Evolutionary conservation across 2,329 filamentous ascomycete species (phyloP), one percentile per base, ranked within the genome.

Genomic region (Beauveria brongniartii): DNA sequence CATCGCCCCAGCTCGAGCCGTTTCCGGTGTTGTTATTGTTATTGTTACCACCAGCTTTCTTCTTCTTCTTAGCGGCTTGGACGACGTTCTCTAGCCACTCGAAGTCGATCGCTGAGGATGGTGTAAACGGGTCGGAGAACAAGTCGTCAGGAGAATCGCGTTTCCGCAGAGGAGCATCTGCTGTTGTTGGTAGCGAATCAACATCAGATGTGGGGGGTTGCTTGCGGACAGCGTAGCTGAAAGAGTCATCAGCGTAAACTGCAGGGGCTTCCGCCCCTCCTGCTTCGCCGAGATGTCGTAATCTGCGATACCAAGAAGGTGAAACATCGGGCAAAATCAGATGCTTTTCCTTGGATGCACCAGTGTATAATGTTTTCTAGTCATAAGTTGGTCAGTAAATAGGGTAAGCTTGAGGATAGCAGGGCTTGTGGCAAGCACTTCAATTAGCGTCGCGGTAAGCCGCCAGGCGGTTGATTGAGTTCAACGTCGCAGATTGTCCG

Each of bases 31-130:
- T 43, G 40, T 24, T 55, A 10, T 44, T 62, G 57, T 65, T 66
- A 58, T 62, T 47, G 28, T 26, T 43, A 41, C 14, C 55, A 40
- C 26, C 59, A 14, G 41, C 61, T 41, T 56, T 61, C 47, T 63
- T 62, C 59, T 66, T 66, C 62, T 63, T 67, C 52, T 68, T 68
- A 40, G 64, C 66, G 24, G 26, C 63, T 55, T 64, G 47, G 18
- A 62, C 55, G 18, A 65, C 58, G 37, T 65, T 65, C 18, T 65
- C 62, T 44, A 61, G 61, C 5, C 61, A 66, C 34, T 50, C 40
- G 61, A 65, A 68, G 58, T 69, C 67, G 20, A 69, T 61, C 8
- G 50, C 10, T 16, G 48, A 51, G 9, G 71, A 64, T 41, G 71
- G 67, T 6, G 55, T 37, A 10, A 24, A 28, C 5, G 66, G 67